Evolutionary conservation across 768 basidiomycete genomes (phyloP), one percentile per base, ranked within the genome.

Genomic region (Leucosporidium scottii): DNA sequence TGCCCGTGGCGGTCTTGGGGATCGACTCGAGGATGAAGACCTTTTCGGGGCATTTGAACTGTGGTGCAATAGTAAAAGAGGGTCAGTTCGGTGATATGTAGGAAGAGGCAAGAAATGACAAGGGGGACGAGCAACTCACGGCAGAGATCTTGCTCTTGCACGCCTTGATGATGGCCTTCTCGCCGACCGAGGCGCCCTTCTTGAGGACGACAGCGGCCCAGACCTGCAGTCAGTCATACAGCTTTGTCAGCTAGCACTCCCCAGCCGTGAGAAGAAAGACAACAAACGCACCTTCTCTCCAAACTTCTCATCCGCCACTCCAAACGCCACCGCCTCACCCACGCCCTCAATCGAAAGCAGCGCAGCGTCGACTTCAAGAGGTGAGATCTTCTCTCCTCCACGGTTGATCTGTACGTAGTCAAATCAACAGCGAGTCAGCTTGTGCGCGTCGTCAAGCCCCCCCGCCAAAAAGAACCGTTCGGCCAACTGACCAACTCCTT

Each of bases 321-420:
- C 73, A 36, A 74, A 74, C 25, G 67, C 54, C 1, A 71, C 70
- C 6, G 70, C 79, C 64, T 82, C 76, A 30, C 78, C 48, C 48
- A 82, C 73, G 66, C 82, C 81, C 68, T 80, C 75, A 36, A 76
- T 44, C 2, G 72, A 60, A 20, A 79, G 72, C 28, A 86, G 77
- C 5, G 85, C 85, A 63, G 84, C 82, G 76, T 86, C 85, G 28
- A 86, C 78, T 76, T 86, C 84, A 65, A 85, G 82, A 1, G 85
- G 85, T 5, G 83, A 84, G 51, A 85, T 82, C 61, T 85, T 84
- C 76, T 85, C 84, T 12, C 85, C 85, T 23, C 84, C 85, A 70
- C 83, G 82, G 50, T 65, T 66, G 28, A 61, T 58, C 13, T 44
- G 39, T 15, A 36, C 6, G 5, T 36, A 5, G 34, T n/a, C 5